Evolutionary conservation across 257 asterid genomes (phyloP), one percentile per base, ranked within the genome.

Genomic region (Lycium barbarum): DNA sequence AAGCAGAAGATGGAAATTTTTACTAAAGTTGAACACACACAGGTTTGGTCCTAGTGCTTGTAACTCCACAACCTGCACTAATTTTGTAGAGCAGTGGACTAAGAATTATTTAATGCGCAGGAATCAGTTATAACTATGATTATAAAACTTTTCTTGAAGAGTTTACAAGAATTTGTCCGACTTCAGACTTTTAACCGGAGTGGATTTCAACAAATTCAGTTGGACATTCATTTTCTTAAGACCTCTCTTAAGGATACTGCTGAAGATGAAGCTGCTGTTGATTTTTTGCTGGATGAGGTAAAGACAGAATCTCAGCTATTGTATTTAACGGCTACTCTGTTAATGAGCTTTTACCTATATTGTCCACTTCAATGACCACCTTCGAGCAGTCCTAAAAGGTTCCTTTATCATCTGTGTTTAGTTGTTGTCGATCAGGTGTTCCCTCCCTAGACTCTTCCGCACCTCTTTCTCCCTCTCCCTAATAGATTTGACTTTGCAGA

Each of bases 241-340:
- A 86, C 86, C 86, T 68, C 93, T 82, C 84, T 95, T 47, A 95
- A 93, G 90, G 95, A 93, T 68, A 89, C 91, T 49, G 90, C 96
- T 12, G 98, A 95, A 76, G 98, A 96, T 86, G 98, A 95, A 91
- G 98, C 97, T 68, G 98, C 93, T 38, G 92, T 90, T 20, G 99
- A 95, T 91, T 95, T 96, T 93, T 89, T 96, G 91, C 97, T 96
- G 83, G 99, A 96, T 85, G 99, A 96, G 96, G 99, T 93, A 91
- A 88, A 5, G 65, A 76, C 26, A 54, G 82, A 53, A 76, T 76
- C 26, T 22, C n/a, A 20, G 11, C 59, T 45, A n/a, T n/a, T 72
- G 17, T 47, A 74, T 43, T 49, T 49, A 47, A 12, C 20, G 20
- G 61, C 43, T 49, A 49, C 43, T 74, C 12, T 22, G 18, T 22